Conservation (phyloP, 106 monocot genomes). For the Xerophyta viscosa region DNA sequence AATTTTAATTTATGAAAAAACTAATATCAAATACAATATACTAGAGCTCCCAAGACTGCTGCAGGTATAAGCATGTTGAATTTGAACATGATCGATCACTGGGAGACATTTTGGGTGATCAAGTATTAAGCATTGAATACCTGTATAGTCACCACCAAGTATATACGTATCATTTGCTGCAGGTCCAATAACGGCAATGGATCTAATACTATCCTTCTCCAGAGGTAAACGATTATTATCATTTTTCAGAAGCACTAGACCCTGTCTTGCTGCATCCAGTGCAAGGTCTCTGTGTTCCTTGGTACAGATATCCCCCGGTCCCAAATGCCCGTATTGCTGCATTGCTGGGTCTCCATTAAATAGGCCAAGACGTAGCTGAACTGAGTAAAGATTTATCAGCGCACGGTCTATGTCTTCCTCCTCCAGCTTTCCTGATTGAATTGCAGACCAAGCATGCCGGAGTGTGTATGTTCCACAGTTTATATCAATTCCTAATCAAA, state of each 20-base stretch:
- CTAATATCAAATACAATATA: no score
- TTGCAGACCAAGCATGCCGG: background rate
- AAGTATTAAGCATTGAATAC: constrained; percentile 34
- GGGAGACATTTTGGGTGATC: constrained; percentile 32
- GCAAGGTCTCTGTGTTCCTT: constrained; percentile 3
- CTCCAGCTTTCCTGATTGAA: background rate
- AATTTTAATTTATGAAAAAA: no score
- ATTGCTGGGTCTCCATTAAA: constrained; percentile 1
- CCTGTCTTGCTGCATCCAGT: constrained; percentile 6
- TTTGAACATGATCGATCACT: no score
- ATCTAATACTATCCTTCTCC: background rate
- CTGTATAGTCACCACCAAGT: constrained; percentile 27
- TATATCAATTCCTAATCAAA: constrained; percentile 10
- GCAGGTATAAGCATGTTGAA: no score
- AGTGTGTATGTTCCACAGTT: constrained; percentile 4
- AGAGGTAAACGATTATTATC: constrained; percentile 17
- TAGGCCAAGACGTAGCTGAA: constrained; percentile 1
- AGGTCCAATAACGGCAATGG: constrained; percentile 27
- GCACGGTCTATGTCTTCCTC: constrained; percentile 4
- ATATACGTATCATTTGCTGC: constrained; percentile 11
- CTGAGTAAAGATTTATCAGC: background rate
- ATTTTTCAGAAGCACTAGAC: constrained; percentile 13
- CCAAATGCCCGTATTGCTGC: background rate
- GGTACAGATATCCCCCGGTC: constrained; percentile 1
- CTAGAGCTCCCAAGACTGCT: no score